Percentiles rank a stretch among this genome's conserved stretches.
These are phyloP conservation scores for Cytospora mali DNA, from an alignment of 2,329 filamentous ascomycete genomes.

Conservation along the genomic window DNA sequence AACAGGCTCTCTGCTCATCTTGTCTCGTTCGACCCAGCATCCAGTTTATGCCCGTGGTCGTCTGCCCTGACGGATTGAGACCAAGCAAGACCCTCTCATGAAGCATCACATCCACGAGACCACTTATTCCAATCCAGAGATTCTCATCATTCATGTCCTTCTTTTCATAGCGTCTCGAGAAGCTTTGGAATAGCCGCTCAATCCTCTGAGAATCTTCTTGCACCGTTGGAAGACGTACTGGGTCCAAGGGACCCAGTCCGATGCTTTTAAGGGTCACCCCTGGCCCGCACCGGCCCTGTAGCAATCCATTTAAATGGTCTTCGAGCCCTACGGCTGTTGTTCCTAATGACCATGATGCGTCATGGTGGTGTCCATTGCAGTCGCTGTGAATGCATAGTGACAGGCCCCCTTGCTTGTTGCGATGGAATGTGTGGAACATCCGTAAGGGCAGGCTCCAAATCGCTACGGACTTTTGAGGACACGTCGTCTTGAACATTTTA, in stretches of 20 bases:
- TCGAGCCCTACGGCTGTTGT: neutral
- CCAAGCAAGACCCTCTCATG: neutral
- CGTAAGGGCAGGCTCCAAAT: slow-evolving; percentile 18
- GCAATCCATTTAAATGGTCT: neutral
- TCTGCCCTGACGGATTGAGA: neutral
- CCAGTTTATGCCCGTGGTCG: neutral
- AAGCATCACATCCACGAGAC: slow-evolving; percentile 5
- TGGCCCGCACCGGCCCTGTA: slow-evolving; percentile 4
- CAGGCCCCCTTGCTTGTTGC: neutral
- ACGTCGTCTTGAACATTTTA: neutral
- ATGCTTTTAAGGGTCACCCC: neutral
- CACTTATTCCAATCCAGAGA: neutral
- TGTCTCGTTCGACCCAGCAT: slow-evolving; percentile 13
- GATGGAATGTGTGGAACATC: slow-evolving; percentile 16
- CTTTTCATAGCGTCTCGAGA: neutral
- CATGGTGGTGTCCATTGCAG: neutral
- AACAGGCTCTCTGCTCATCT: slow-evolving; percentile 1
- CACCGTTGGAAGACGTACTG: neutral
- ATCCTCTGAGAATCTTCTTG: neutral
- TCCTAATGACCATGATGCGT: neutral
- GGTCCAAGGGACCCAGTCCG: slow-evolving; percentile 14
- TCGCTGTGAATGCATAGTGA: neutral
- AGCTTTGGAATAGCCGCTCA: neutral
- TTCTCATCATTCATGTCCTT: neutral
- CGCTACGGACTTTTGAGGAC: slow-evolving; percentile 11